These are phyloP conservation scores for Haberlea rhodopensis DNA, from an alignment of 257 asterid genomes.

Conservation along the genomic window DNA sequence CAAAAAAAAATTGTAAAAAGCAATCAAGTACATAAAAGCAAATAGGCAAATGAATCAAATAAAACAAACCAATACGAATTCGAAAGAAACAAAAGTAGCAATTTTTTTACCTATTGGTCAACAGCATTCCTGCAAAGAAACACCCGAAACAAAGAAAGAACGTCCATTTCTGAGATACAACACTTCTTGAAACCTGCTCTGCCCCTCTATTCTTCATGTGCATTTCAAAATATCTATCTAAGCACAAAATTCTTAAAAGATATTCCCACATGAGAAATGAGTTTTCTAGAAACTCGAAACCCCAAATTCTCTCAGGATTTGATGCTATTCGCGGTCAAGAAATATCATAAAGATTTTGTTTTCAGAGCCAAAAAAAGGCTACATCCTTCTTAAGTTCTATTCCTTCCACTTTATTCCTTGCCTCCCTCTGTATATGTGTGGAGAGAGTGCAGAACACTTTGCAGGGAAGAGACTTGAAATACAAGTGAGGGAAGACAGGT, in stretches of 20 bases:
- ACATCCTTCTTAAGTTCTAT: slow-evolving; percentile 33
- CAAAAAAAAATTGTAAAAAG: background rate
- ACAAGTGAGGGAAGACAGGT: slow-evolving; percentile 67
- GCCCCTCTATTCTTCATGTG: slow-evolving; percentile 63
- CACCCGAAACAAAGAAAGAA: slow-evolving; percentile 73
- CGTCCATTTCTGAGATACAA: slow-evolving; percentile 61
- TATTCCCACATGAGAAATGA: slow-evolving; percentile 32
- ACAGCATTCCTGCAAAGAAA: slow-evolving; percentile 73
- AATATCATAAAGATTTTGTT: slow-evolving; percentile 15
- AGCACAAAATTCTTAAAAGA: slow-evolving; percentile 21
- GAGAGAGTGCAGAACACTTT: slow-evolving; percentile 51
- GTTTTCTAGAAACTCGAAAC: slow-evolving; percentile 17
- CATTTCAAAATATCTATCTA: slow-evolving; percentile 28
- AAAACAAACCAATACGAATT: background rate
- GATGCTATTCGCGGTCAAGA: slow-evolving; percentile 24
- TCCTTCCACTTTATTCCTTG: slow-evolving; percentile 46
- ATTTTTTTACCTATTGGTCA: slow-evolving; percentile 63
- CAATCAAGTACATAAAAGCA: background rate
- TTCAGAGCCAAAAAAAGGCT: background rate
- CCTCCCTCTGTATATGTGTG: slow-evolving; percentile 28
- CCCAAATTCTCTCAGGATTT: slow-evolving; percentile 26
- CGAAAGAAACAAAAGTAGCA: background rate
- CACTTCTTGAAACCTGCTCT: slow-evolving; percentile 56
- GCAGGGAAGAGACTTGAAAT: slow-evolving; percentile 86
- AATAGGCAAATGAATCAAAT: background rate